Evolutionary conservation across 257 asterid genomes (phyloP), one percentile per base, ranked within the genome.

Genomic region (Cruciata laevipes): DNA sequence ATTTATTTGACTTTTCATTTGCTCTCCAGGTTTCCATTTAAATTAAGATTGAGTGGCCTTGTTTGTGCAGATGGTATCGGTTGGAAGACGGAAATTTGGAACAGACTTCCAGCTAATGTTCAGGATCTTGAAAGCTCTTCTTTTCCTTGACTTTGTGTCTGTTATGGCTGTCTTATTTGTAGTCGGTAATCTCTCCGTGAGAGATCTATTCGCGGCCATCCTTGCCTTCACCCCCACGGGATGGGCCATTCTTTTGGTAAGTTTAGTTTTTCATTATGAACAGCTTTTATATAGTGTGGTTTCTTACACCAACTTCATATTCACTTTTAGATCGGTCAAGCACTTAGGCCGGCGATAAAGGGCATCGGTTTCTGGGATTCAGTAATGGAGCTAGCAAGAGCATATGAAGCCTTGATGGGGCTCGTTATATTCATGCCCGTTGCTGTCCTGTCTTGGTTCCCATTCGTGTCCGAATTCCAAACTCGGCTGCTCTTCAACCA

Each of bases 81-180:
- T 94, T 85, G 99, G 99, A 38, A 84, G 99, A 79, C 82, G 96
- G 21, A 90, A 80, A 79, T 94, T 90, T 65, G 95, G 99, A 30
- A 90, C 98, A 1, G 98, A 90, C 78, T 90, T 94, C 74, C 99
- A 94, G 85, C 98, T 94, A 31, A 94, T 89, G 99, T 90, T 89
- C 85, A 83, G 99, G 89, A 84, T 94, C 75, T 80, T 94, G 42
- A 94, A 94, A 83, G 97, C 95, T 24, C 96, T 90, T 68, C 55
- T 94, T 77, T 94, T 88, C 84, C 95, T 94, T 14, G 99, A 93
- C 58, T 94, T 90, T 27, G 73, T 85, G 58, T 90, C 99, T 6
- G 96, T 94, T 44, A 90, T 94, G 99, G 85, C 95, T 0, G 96
- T 90, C 63, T 75, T 94, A 49, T 94, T 94, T 65, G 96, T 87